Conservation (phyloP, 805 yeast species). For the Starmerella sp. region DNA sequence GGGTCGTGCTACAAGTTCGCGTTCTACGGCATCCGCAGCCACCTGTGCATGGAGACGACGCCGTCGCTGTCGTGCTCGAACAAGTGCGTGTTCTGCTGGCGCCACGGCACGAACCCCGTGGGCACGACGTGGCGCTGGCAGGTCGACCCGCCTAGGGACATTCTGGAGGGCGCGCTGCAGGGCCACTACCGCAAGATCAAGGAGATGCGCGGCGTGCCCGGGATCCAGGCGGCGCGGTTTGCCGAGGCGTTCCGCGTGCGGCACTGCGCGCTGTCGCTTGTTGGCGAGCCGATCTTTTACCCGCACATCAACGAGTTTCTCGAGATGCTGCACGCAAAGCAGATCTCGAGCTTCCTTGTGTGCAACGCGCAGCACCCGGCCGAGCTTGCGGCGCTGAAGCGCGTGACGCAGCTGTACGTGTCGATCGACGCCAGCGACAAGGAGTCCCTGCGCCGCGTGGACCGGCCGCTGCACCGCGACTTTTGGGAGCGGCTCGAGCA, state of each 20-base stretch:
- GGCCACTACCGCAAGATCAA: conserved; percentile 89
- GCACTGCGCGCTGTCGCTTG: conserved; percentile 86
- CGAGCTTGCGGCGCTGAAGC: conserved; percentile 52
- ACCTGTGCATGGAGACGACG: conserved; percentile 91
- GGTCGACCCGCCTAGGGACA: conserved; percentile 76
- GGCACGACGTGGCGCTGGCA: conserved; percentile 97
- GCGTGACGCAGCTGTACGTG: conserved; percentile 83
- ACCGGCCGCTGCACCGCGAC: conserved; percentile 78
- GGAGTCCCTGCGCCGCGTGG: conserved; percentile 66
- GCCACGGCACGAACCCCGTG: conserved; percentile 94
- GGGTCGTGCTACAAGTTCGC: conserved; percentile 93
- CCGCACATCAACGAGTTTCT: conserved; percentile 83
- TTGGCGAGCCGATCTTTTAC: conserved; percentile 90
- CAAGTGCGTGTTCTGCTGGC: conserved; percentile 94
- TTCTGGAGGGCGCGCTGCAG: conserved; percentile 70
- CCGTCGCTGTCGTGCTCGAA: conserved; percentile 90
- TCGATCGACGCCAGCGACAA: conserved; percentile 91
- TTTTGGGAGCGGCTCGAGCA: conserved; percentile 81
- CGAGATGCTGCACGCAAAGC: conserved; percentile 63
- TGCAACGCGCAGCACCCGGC: conserved; percentile 96
- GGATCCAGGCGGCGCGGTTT: conserved; percentile 79
- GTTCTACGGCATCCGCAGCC: conserved; percentile 80
- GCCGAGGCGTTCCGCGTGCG: conserved; percentile 80
- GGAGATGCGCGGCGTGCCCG: conserved; percentile 93
- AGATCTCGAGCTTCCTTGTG: conserved; percentile 76